A percentile compares a stretch with the other conserved stretches of the same genome.
phyloP scores from a whole-genome alignment of 176 grass and related monocot genomes.

The Cocos nucifera region DNA sequence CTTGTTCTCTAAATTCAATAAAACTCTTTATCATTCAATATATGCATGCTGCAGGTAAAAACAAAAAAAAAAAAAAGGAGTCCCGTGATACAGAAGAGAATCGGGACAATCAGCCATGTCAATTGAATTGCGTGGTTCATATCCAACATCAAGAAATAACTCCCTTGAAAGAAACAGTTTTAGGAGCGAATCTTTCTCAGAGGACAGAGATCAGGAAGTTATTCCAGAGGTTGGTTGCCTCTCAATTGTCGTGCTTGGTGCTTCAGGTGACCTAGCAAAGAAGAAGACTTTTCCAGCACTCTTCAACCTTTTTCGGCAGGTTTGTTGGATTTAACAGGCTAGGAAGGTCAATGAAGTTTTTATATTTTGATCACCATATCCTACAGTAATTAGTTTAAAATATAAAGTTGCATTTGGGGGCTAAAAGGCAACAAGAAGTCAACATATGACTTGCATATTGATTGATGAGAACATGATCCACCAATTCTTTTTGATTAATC shows the following conservation, averaged over 20 bases:
- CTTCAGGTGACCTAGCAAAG: slow-evolving; percentile 98
- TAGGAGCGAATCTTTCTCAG: slow-evolving; percentile 45
- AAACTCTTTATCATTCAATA: too few species aligned
- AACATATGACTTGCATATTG: too few species aligned
- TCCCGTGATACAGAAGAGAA: background rate
- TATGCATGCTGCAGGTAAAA: too few species aligned
- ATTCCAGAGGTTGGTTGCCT: slow-evolving; percentile 49
- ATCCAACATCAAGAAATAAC: background rate
- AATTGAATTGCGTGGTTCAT: background rate
- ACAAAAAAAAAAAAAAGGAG: too few species aligned
- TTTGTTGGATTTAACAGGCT: slow-evolving; percentile 16
- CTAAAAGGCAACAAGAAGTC: too few species aligned
- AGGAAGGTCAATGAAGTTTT: too few species aligned
- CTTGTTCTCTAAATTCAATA: too few species aligned
- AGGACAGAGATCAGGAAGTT: slow-evolving; percentile 42
- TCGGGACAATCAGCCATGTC: background rate
- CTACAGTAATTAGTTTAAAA: too few species aligned
- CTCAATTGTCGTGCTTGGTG: slow-evolving; percentile 88
- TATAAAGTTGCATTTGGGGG: too few species aligned
- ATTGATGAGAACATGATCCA: too few species aligned
- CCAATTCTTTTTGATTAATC: too few species aligned
- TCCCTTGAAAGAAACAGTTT: slow-evolving; percentile 31
- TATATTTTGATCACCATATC: too few species aligned
- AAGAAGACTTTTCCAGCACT: slow-evolving; percentile 99
- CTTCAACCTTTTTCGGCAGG: slow-evolving; percentile 87